These are phyloP conservation scores for Epichloe coenophiala DNA, from an alignment of 2,329 filamentous ascomycete species.

Conservation along the genomic window DNA sequence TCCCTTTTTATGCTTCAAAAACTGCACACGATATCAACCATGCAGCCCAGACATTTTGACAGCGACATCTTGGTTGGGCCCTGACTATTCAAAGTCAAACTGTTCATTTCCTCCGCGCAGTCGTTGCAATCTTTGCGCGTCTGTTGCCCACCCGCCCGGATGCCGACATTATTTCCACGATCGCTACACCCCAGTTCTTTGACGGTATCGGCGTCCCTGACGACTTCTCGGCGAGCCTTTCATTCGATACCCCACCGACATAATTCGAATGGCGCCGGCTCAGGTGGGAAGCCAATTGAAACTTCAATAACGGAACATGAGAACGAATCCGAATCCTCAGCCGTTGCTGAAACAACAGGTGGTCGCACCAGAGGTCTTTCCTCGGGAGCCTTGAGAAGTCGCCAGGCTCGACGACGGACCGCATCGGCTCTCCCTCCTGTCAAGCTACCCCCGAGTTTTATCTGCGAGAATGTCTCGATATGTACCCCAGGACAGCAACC, in stretches of 20 bases:
- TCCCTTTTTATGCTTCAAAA: too few relatives aligned
- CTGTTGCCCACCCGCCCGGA: conserved; percentile 14
- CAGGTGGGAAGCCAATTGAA: conserved; percentile 15
- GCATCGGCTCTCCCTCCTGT: conserved; percentile 34
- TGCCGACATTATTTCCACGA: conserved; percentile 17
- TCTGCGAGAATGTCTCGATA: conserved; percentile 33
- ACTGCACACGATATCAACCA: background rate
- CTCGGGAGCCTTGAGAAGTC: conserved; percentile 15
- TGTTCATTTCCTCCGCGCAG: background rate
- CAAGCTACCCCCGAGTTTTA: conserved; percentile 44
- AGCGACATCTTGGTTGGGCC: background rate
- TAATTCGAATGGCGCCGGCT: conserved; percentile 7
- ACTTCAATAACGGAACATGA: conserved; percentile 15
- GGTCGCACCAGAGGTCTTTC: conserved; percentile 16
- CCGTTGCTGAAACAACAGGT: conserved; percentile 14
- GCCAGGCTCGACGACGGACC: conserved; percentile 18
- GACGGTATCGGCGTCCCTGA: conserved; percentile 12
- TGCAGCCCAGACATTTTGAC: background rate
- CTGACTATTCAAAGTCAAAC: background rate
- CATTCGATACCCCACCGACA: conserved; percentile 11
- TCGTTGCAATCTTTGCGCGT: background rate
- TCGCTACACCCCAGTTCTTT: conserved; percentile 15
- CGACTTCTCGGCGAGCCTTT: conserved; percentile 10
- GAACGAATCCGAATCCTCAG: conserved; percentile 15
- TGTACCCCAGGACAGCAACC: conserved; percentile 14